Evolutionary conservation across 139 green algal species (phyloP).

Genomic region (Chlorella vulgaris): DNA sequence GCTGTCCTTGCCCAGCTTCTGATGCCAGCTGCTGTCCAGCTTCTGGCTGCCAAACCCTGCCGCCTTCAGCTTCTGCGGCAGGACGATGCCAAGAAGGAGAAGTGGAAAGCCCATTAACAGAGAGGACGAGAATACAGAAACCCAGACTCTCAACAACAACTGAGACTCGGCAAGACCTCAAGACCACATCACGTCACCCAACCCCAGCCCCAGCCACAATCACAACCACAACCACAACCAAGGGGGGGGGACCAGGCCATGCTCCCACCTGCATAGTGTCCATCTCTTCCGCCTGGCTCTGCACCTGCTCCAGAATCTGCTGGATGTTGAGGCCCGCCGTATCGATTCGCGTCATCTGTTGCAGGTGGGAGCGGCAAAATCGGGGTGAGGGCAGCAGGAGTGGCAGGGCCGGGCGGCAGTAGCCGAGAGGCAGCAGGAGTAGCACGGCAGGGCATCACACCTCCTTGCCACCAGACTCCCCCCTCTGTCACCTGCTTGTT

Average conservation of each 20-base stretch:
- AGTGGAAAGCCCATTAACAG: too few relatives aligned
- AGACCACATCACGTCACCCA: background rate
- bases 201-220: background rate
- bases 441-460: too few relatives aligned
- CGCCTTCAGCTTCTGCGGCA: constrained; percentile 32
- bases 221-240: background rate
- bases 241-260: background rate
- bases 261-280: constrained; percentile 26
- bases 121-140: too few relatives aligned
- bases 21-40: constrained; percentile 19
- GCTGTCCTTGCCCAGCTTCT: constrained; percentile 8
- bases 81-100: background rate
- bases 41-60: constrained; percentile 27
- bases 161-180: too few relatives aligned
- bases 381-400: too few relatives aligned
- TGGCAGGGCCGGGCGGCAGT: too few relatives aligned
- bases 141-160: too few relatives aligned
- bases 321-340: constrained; percentile 35
- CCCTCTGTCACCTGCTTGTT: constrained; percentile 39
- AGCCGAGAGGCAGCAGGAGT: too few relatives aligned
- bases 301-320: constrained; percentile 40
- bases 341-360: constrained; percentile 25
- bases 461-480: too few relatives aligned
- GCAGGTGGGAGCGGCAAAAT: background rate
- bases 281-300: constrained; percentile 47